phyloP scores from a whole-genome alignment of 768 basidiomycete species.

The Hemileccinum rubropunctum region DNA sequence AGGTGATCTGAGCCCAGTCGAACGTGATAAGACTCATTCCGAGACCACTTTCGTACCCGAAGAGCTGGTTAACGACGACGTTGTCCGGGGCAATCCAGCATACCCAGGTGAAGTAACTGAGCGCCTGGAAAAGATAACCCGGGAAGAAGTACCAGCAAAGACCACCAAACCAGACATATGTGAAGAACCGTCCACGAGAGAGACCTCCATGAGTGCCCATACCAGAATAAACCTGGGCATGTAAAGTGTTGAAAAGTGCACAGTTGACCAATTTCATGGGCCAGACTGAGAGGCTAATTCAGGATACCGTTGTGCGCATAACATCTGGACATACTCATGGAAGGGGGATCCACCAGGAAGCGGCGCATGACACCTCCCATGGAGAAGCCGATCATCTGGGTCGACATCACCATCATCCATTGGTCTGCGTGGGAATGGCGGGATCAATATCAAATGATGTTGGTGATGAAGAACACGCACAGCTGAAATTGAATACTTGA shows the following conservation, averaged over 20 bases:
- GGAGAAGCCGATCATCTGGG: conserved; percentile 65
- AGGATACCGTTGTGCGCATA: not conserved
- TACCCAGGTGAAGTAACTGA: conserved; percentile 59
- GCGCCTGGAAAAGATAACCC: conserved; percentile 69
- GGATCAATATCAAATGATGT: not conserved
- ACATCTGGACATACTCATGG: conserved; percentile 48
- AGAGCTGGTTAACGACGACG: conserved; percentile 68
- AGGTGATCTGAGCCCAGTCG: conserved; percentile 79
- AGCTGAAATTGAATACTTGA: conserved; percentile 52
- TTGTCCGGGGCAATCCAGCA: conserved; percentile 74
- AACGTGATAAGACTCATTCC: conserved; percentile 78
- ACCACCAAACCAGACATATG: conserved; percentile 40
- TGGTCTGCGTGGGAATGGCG: conserved; percentile 35
- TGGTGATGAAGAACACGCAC: conserved; percentile 21
- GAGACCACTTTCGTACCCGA: conserved; percentile 55
- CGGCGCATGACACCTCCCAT: conserved; percentile 61
- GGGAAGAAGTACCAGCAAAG: conserved; percentile 59
- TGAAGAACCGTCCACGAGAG: conserved; percentile 53
- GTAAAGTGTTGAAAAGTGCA: conserved; percentile 73
- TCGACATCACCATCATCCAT: conserved; percentile 67
- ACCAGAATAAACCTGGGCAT: conserved; percentile 51
- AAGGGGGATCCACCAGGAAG: conserved; percentile 62
- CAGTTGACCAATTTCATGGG: conserved; percentile 68
- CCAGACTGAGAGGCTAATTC: conserved; percentile 55
- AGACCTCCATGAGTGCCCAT: conserved; percentile 44